Evolutionary conservation across 352 stramenopile genomes (phyloP).

Genomic region (Pythium oligandrum): DNA sequence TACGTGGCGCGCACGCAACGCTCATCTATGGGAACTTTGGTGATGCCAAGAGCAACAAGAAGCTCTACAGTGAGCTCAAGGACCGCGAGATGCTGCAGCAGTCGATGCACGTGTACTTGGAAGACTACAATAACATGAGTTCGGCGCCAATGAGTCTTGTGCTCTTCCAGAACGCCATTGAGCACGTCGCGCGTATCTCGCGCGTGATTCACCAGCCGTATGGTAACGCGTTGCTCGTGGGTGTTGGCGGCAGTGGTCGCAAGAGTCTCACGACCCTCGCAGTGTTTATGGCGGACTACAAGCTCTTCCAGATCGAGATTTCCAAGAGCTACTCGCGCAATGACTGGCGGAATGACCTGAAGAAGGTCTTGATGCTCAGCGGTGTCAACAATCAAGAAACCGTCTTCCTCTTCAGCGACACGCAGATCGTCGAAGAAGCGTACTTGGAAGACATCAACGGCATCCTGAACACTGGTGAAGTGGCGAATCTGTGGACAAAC

Average conservation of each 20-base stretch:
- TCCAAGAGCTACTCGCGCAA: slow-evolving; percentile 90
- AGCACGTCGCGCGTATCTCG: slow-evolving; percentile 92
- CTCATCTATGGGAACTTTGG: slow-evolving; percentile 91
- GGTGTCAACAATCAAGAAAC: slow-evolving; percentile 82
- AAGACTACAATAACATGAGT: slow-evolving; percentile 96
- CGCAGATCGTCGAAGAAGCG: slow-evolving; percentile 90
- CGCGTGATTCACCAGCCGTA: slow-evolving; percentile 91
- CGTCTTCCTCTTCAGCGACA: slow-evolving; percentile 92
- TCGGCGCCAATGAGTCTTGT: slow-evolving; percentile 92
- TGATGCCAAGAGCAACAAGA: slow-evolving; percentile 53
- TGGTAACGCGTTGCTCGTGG: slow-evolving; percentile 92
- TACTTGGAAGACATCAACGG: slow-evolving; percentile 94
- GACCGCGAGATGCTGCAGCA: slow-evolving; percentile 75
- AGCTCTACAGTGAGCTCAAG: slow-evolving; percentile 86
- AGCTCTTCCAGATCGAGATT: slow-evolving; percentile 95
- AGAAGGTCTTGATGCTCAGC: slow-evolving; percentile 79
- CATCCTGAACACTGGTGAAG: slow-evolving; percentile 91
- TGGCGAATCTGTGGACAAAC: slow-evolving; percentile 89
- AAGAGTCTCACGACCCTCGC: slow-evolving; percentile 92
- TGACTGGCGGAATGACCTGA: slow-evolving; percentile 93
- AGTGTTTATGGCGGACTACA: slow-evolving; percentile 93
- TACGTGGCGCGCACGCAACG: slow-evolving; percentile 53
- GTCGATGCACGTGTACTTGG: slow-evolving; percentile 90
- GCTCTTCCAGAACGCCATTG: slow-evolving; percentile 93
- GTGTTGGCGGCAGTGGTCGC: slow-evolving; percentile 89